Evolutionary conservation across 352 stramenopile genomes (phyloP).

Genomic region (Globisporangium carolinianum): DNA sequence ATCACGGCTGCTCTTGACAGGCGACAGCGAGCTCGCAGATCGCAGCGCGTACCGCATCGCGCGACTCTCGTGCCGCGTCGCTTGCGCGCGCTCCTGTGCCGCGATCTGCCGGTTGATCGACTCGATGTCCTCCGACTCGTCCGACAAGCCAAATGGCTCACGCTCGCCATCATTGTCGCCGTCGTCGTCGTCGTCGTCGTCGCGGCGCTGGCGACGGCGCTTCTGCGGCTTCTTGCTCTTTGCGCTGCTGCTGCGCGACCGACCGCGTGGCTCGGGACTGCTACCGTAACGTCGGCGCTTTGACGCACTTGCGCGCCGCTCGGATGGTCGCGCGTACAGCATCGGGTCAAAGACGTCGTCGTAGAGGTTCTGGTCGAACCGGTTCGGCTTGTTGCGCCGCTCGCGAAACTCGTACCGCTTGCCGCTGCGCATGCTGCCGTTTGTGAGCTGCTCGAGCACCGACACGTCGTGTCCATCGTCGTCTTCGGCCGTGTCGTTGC

Average conservation of each 20-base stretch:
- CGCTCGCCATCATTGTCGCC: constrained; percentile 16
- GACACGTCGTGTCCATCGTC: constrained; percentile 6
- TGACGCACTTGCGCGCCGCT: constrained; percentile 1
- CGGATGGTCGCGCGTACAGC: constrained; percentile 8
- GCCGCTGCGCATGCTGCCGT: not conserved
- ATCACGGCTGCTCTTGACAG: not conserved
- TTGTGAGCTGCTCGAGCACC: constrained; percentile 7
- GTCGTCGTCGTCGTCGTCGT: constrained; percentile 21
- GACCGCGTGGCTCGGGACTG: constrained; percentile 3
- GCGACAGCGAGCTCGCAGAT: constrained; percentile 24
- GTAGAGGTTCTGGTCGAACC: constrained; percentile 59
- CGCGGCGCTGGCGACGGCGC: not conserved
- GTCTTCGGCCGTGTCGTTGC: constrained; percentile 11
- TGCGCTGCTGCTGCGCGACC: not conserved
- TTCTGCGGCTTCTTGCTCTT: constrained; percentile 6
- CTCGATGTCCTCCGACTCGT: constrained; percentile 48
- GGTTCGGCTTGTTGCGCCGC: constrained; percentile 41
- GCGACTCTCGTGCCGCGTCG: constrained; percentile 15
- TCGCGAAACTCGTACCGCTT: constrained; percentile 51
- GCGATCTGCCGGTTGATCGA: constrained; percentile 47
- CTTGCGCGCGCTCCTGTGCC: constrained; percentile 32
- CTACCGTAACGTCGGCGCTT: constrained; percentile 13
- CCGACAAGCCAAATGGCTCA: constrained; percentile 24
- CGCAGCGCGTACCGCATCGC: constrained; percentile 54
- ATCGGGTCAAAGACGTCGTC: constrained; percentile 57